phyloP scores from a whole-genome alignment of 768 basidiomycete genomes.

The Lentinula aciculospora region DNA sequence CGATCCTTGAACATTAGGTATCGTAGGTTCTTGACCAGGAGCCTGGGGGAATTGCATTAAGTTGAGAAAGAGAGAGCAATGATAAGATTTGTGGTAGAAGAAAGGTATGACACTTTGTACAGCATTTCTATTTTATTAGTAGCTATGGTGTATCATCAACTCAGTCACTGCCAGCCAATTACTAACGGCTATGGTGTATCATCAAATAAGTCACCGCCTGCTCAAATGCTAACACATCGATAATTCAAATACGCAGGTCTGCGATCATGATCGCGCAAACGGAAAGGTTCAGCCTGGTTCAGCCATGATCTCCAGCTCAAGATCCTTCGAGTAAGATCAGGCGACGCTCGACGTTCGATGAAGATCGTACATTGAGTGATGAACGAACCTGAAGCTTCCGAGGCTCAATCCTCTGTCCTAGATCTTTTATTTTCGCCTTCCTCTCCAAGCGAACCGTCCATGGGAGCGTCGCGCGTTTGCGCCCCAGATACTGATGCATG shows the following conservation, averaged over 20 bases:
- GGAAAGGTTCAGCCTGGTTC: neutral
- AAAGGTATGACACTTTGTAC: neutral
- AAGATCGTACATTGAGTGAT: neutral
- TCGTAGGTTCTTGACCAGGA: neutral
- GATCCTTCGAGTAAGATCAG: too few relatives aligned
- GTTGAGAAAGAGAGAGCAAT: neutral
- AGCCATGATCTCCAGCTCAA: too few relatives aligned
- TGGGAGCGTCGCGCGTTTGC: neutral
- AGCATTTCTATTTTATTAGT: too few relatives aligned
- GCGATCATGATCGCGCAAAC: neutral
- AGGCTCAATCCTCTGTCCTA: conserved; percentile 1
- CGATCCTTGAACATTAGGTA: neutral
- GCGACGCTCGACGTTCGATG: neutral
- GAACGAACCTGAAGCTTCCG: neutral
- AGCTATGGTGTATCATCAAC: too few relatives aligned
- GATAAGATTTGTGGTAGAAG: too few relatives aligned
- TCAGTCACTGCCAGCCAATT: too few relatives aligned
- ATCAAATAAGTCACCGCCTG: too few relatives aligned
- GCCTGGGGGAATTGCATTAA: neutral
- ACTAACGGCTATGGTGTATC: too few relatives aligned
- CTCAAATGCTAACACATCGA: too few relatives aligned
- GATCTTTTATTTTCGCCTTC: neutral
- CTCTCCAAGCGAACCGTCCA: neutral
- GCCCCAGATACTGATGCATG: neutral
- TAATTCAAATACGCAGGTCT: too few relatives aligned